These are phyloP conservation scores for Eimeria acervulina DNA, from an alignment of 169 alveolate species.

Conservation along the genomic window DNA sequence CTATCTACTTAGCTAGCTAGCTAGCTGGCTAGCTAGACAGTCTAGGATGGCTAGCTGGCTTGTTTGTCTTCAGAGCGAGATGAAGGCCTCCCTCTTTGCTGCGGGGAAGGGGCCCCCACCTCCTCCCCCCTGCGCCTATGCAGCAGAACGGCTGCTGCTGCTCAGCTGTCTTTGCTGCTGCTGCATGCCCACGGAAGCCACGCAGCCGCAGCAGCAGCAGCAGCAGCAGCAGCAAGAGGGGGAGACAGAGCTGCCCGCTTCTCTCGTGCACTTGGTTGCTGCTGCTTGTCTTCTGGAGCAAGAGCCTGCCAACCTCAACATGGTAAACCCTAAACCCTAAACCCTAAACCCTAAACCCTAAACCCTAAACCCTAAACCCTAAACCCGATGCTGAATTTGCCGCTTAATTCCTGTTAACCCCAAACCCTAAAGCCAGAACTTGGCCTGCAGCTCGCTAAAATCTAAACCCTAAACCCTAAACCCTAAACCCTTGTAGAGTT, in stretches of 20 bases:
- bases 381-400: too few relatives aligned
- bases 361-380: slow-evolving; percentile 20
- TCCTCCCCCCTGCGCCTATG: slow-evolving; percentile 56
- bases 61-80: neutral
- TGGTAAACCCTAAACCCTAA: neutral
- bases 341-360: slow-evolving; percentile 20
- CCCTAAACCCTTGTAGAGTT: neutral
- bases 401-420: neutral
- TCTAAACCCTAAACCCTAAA: neutral
- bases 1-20: too few relatives aligned
- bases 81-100: neutral
- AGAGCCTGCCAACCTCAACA: slow-evolving; percentile 59
- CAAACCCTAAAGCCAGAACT: slow-evolving; percentile 10
- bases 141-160: slow-evolving; percentile 24
- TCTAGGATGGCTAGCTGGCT: neutral
- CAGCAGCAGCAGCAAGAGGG: slow-evolving; percentile 21
- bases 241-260: neutral
- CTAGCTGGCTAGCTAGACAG: neutral
- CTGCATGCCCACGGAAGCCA: slow-evolving; percentile 56
- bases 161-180: slow-evolving; percentile 60
- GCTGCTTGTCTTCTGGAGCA: slow-evolving; percentile 58
- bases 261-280: slow-evolving; percentile 55
- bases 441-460: too few relatives aligned
- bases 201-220: neutral
- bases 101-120: slow-evolving; percentile 42